phyloP scores from a whole-genome alignment of 306 rosid species.

The Acacia confusa region DNA sequence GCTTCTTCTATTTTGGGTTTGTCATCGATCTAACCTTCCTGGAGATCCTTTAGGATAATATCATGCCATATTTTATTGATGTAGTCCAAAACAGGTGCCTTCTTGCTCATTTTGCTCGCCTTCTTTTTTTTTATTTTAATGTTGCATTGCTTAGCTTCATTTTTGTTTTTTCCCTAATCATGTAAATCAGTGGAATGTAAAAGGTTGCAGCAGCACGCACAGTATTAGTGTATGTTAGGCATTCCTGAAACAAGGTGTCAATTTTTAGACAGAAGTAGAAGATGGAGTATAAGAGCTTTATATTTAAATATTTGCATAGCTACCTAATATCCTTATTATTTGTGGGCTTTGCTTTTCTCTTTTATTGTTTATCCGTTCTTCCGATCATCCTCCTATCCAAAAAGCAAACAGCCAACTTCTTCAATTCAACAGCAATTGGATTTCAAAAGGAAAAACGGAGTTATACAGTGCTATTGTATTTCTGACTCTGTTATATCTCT shows the following conservation, averaged over 20 bases:
- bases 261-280: neutral
- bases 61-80: constrained; percentile 36
- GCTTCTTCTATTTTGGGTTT: constrained; percentile 34
- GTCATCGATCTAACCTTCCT: constrained; percentile 31
- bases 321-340: too few relatives aligned
- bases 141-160: constrained; percentile 37
- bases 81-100: constrained; percentile 44
- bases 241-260: constrained; percentile 29
- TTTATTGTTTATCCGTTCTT: neutral
- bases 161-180: constrained; percentile 23
- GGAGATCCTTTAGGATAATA: constrained; percentile 42
- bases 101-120: constrained; percentile 38
- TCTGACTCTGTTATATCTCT: neutral
- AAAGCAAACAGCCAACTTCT: neutral
- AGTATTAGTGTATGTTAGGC: constrained; percentile 33
- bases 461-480: neutral
- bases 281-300: neutral
- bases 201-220: constrained; percentile 32
- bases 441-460: neutral
- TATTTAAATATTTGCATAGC: neutral
- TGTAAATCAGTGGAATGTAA: constrained; percentile 54
- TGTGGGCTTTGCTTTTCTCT: neutral
- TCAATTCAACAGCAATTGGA: neutral
- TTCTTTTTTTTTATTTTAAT: constrained; percentile 14
- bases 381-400: neutral